Evolutionary conservation across 805 yeast genomes (phyloP), one percentile per base, ranked within the genome.

Genomic region (Blastobotrys robertii): DNA sequence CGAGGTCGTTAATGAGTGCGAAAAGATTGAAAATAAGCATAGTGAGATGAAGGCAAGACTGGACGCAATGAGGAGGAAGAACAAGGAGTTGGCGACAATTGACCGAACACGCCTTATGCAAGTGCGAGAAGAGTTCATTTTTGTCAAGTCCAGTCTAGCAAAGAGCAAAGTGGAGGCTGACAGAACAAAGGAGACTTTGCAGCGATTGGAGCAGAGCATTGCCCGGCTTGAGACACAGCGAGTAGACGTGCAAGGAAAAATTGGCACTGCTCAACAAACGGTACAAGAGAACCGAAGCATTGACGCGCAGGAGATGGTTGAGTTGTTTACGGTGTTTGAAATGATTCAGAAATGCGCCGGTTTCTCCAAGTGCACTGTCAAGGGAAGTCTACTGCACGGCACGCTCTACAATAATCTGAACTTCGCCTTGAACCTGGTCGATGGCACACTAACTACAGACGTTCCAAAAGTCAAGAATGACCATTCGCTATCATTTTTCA

Each of bases 231-330:
- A 42, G 10, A 16, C 8, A 12, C 34, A 37, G 15, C 35, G 11
- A 22, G 50, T 37, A 36, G 47, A 31, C 1, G 29, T 42, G 40
- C 34, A 31, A 12, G 34, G 41, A 5, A 39, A 44, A 8, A 49
- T 61, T 28, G 34, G 41, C 2, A 41, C 34, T 7, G 54, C 51
- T 12, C 59, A 58, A 41, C 36, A 42, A n/a, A 42, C 47, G 3
- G 45, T 44, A 8, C 39, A 46, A 12, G 46, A 42, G 19, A 45
- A 49, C 39, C 43, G 48, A 10, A 48, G 49, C 8, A 42, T 54
- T 14, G 59, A 50, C 16, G 31, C 42, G 2, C 38, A 30, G 1
- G 59, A 54, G 40, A 31, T 54, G 14, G 34, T 16, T 12, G 38
- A 11, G 8, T 25, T 48, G 37, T 4, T 10, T 2, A 15, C 13